Percentiles rank a stretch among this genome's conserved stretches.
phyloP scores from a whole-genome alignment of 2,329 filamentous ascomycete species.

The Paracoccidioides brasiliensis region DNA sequence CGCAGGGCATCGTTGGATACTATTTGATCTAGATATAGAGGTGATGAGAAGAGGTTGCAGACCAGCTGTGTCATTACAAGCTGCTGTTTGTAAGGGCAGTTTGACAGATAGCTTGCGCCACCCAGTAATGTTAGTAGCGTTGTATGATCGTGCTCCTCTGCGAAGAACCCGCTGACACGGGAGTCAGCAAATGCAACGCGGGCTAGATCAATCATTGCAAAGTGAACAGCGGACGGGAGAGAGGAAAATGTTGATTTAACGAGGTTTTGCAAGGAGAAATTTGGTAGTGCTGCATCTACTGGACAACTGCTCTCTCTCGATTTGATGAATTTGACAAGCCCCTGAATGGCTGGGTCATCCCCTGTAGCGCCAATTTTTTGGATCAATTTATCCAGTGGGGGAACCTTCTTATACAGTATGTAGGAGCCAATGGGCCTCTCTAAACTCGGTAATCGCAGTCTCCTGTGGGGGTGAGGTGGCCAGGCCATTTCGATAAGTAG shows the following conservation, averaged over 20 bases:
- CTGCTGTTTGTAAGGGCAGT: constrained; percentile 66
- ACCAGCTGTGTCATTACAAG: constrained; percentile 71
- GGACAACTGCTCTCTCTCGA: constrained; percentile 44
- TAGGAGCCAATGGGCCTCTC: constrained; percentile 50
- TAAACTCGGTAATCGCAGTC: constrained; percentile 57
- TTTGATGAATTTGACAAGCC: constrained; percentile 59
- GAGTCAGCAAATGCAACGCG: constrained; percentile 64
- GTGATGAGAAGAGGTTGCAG: constrained; percentile 72
- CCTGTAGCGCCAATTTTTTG: constrained; percentile 58
- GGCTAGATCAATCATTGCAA: constrained; percentile 75
- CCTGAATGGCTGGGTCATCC: constrained; percentile 47
- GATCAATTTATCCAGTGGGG: constrained; percentile 69
- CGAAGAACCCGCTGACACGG: constrained; percentile 68
- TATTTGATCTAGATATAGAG: constrained; percentile 55
- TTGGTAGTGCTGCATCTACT: constrained; percentile 56
- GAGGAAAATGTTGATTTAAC: constrained; percentile 42
- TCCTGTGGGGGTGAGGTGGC: constrained; percentile 62
- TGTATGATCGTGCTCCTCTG: constrained; percentile 55
- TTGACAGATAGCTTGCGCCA: constrained; percentile 41
- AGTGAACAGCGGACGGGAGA: constrained; percentile 54
- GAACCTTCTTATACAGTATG: constrained; percentile 64
- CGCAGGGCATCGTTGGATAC: constrained; percentile 42
- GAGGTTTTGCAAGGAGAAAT: constrained; percentile 52
- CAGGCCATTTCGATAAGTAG: constrained; percentile 63
- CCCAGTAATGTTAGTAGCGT: constrained; percentile 47